These are phyloP conservation scores for Lizonia empirigonia DNA, from an alignment of 2,329 filamentous ascomycete species.

Conservation along the genomic window DNA sequence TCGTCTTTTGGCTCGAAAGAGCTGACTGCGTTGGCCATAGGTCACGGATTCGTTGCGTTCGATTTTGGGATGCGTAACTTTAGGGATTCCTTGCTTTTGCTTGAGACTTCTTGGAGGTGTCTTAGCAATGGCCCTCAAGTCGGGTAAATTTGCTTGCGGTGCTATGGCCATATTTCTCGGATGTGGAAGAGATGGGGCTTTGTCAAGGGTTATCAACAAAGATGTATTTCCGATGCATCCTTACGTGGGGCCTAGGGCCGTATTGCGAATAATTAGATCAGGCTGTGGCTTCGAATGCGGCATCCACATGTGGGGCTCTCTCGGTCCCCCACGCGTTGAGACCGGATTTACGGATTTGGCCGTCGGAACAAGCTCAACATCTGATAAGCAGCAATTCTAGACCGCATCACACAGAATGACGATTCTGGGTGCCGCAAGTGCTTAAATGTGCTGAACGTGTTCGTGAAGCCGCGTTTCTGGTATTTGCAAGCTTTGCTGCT, in stretches of 20 bases:
- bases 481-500: too few relatives aligned
- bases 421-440: too few relatives aligned
- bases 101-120: not conserved
- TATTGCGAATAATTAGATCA: constrained; percentile 1
- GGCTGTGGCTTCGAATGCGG: not conserved
- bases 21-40: not conserved
- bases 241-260: constrained; percentile 6
- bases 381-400: not conserved
- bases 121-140: not conserved
- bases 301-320: constrained; percentile 9
- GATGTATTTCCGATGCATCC: constrained; percentile 1
- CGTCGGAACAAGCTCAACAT: not conserved
- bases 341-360: constrained; percentile 15
- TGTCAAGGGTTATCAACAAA: not conserved
- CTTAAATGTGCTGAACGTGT: not conserved
- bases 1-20: constrained; percentile 5
- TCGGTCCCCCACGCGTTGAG: not conserved
- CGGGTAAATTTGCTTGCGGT: not conserved
- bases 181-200: constrained; percentile 16
- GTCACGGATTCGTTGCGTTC: not conserved
- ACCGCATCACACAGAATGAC: not conserved
- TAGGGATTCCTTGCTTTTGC: not conserved
- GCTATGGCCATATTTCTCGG: constrained; percentile 3
- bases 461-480: not conserved
- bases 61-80: not conserved